Evolutionary conservation across 106 monocot genomes (phyloP).

Genomic region (Cymbidium sinense): DNA sequence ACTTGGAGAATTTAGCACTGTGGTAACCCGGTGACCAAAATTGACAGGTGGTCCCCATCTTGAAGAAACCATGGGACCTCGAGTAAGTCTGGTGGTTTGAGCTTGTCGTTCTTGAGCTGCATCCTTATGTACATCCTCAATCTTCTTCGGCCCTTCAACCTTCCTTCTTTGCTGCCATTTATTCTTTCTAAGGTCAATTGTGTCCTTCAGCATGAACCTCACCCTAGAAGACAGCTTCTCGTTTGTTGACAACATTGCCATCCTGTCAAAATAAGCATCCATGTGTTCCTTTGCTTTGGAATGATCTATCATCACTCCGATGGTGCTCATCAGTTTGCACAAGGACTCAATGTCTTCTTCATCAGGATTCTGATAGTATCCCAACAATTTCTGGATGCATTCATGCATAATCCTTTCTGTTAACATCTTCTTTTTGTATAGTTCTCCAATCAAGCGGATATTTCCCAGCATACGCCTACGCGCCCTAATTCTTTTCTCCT

Average conservation of each 20-base stretch:
- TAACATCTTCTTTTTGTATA: conserved; percentile 88
- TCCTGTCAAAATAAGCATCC: conserved; percentile 72
- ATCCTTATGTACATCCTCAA: conserved; percentile 92
- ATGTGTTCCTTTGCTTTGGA: conserved; percentile 60
- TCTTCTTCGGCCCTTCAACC: conserved; percentile 93
- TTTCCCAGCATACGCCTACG: conserved; percentile 83
- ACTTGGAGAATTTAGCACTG: conserved; percentile 36
- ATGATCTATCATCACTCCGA: conserved; percentile 86
- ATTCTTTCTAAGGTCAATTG: conserved; percentile 80
- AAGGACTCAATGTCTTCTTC: conserved; percentile 84
- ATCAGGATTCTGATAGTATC: conserved; percentile 59
- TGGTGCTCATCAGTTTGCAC: conserved; percentile 91
- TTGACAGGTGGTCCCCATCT: conserved; percentile 50
- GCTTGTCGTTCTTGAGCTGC: conserved; percentile 86
- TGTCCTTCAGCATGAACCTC: conserved; percentile 80
- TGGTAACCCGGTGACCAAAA: conserved; percentile 40
- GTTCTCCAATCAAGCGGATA: conserved; percentile 85
- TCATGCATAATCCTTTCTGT: conserved; percentile 96
- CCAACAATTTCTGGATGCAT: conserved; percentile 78
- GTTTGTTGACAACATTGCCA: conserved; percentile 50
- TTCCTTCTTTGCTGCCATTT: conserved; percentile 86
- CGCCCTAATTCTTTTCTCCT: conserved; percentile 54
- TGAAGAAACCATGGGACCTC: conserved; percentile 49
- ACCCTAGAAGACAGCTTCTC: conserved; percentile 59
- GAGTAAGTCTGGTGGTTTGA: conserved; percentile 54